These are phyloP conservation scores for Vanilla planifolia DNA, from an alignment of 106 monocot genomes.

Conservation along the genomic window DNA sequence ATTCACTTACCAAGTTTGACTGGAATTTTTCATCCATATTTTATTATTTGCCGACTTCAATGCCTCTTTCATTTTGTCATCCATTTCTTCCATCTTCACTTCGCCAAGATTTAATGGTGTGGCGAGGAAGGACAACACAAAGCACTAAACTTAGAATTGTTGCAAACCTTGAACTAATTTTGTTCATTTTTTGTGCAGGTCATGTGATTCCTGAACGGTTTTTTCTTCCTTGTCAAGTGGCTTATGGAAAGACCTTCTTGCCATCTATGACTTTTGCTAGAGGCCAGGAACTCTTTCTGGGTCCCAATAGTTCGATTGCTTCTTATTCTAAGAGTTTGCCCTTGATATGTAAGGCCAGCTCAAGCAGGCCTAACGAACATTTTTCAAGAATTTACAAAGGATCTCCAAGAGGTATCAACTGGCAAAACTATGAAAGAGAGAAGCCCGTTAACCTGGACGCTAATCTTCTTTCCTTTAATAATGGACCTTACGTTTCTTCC, in stretches of 20 bases:
- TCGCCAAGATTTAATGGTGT: no score
- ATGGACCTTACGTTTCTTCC: slow-evolving; percentile 55
- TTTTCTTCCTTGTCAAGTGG: slow-evolving; percentile 6
- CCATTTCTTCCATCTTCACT: no score
- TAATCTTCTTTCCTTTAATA: slow-evolving; percentile 46
- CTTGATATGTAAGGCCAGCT: slow-evolving; percentile 16
- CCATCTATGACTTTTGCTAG: neutral
- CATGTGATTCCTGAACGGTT: slow-evolving; percentile 13
- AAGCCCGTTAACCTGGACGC: slow-evolving; percentile 34
- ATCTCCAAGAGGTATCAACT: slow-evolving; percentile 37
- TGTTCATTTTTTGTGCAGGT: slow-evolving; percentile 15
- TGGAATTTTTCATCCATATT: no score
- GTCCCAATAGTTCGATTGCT: neutral
- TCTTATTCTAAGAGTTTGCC: slow-evolving; percentile 6
- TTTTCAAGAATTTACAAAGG: slow-evolving; percentile 66
- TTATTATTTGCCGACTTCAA: no score
- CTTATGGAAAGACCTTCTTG: slow-evolving; percentile 3
- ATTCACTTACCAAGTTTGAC: no score
- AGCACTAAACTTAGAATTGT: no score
- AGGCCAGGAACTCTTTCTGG: neutral
- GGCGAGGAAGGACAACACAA: no score
- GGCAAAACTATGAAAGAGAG: slow-evolving; percentile 40
- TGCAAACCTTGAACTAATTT: no score
- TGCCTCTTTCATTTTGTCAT: no score
- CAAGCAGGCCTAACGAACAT: slow-evolving; percentile 57